Evolutionary conservation across 148 eudicot species (phyloP), one percentile per base, ranked within the genome.

Genomic region (Nyssa sinensis): DNA sequence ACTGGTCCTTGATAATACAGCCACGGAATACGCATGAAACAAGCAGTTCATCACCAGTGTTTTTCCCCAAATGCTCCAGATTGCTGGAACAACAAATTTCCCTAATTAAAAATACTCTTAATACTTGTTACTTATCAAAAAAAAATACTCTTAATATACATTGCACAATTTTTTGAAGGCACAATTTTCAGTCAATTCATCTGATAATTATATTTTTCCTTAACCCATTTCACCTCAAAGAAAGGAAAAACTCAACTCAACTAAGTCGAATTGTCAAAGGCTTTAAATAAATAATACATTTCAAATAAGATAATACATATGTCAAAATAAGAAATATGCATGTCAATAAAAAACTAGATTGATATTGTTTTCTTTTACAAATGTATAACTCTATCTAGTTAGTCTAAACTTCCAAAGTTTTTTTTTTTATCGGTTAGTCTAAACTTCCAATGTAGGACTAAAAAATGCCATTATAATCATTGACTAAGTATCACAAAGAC

Each of bases 21-120:
- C 44, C 27, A 79, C n/a, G 16, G 80, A 74, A 79, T 74, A 84
- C 49, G 82, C 72, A 39, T 77, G 85, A 76, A 83, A 88, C 83
- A 86, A 80, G 78, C 81, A 73, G 84, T 77, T 88, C 91, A 88
- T 88, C 64, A 71, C 84, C 33, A 59, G 61, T 66, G 12, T 58
- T 5, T 66, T 67, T 66, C 44, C 63, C 67, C 64, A 28, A 39
- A 66, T 49, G 47, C 58, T 62, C 69, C 69, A 74, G 67, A 53
- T 64, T 74, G 37, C 71, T 51, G 75, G 62, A 71, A 74, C 12
- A 39, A 69, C 24, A 62, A 62, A 24, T 37, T 16, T 76, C 25
- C 33, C 23, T 17, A 62, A 62, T 62, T 44, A 69, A 69, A 39
- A 69, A 53, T 3, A 62, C 3, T 55, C 71, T 32, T n/a, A n/a